Base-by-base conservation (phyloP, 208 protist genomes). In the Trypanosoma brucei region DNA sequence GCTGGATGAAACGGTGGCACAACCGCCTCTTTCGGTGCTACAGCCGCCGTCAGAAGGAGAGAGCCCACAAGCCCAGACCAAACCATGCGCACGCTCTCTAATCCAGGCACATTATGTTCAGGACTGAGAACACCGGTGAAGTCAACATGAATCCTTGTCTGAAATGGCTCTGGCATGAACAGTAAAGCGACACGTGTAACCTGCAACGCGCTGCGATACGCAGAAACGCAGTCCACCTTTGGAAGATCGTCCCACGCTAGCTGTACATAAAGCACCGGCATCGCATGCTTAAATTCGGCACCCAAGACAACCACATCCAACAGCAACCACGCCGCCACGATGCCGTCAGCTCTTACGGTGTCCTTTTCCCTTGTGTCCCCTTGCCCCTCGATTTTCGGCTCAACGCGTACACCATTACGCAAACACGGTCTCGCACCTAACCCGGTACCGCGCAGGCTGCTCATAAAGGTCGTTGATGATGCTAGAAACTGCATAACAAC, bases 251-350 rank as follows among this genome's bases (percentile, higher is more conserved):
- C 51, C 0, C 48, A 51, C 33, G 31, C 8, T 37, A 73, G 40
- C 9, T 73, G 59, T 33, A 73, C 55, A 38, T 58, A 58, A 40
- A 67, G 44, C n/a, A 73, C 59, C 9, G 68, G 67, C 2, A 73
- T 14, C 8, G 11, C 22, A 9, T 48, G 59, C n/a, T 5, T 22
- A 40, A 3, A 55, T 9, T 67, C 53, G 34, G 35, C 1, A n/a
- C 33, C 33, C 54, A 31, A 37, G 3, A 58, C 39, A 14, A 42
- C 38, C 5, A 73, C 61, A 57, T 73, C 68, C 1, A 55, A 48
- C 39, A 73, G 65, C 2, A 73, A 36, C 45, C 48, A 55, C 11
- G 54, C 60, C 2, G 14, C 52, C 8, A 11, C 34, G 22, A 67
- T 4, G 6, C 68, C 68, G 46, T 59, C 52, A 2, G 30, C 1